Conservation (phyloP, 78 protist genomes). For the Dictyostelium citrinum region DNA sequence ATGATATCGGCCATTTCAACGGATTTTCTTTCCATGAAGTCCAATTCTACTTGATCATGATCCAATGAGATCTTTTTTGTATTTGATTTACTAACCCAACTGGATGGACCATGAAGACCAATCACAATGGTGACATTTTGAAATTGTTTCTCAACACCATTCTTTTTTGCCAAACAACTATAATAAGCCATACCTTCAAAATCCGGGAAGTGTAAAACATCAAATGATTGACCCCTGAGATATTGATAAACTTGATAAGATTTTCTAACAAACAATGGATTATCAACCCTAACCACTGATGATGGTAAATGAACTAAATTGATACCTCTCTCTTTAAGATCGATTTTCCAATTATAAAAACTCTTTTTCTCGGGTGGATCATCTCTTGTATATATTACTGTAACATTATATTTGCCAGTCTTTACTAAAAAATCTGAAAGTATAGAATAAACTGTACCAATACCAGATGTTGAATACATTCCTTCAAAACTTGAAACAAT, state of each 20-base stretch:
- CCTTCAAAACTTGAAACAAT: conserved; percentile 73
- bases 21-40: conserved; percentile 39
- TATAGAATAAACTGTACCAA: conserved; percentile 70
- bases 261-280: conserved; percentile 28
- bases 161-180: conserved; percentile 1
- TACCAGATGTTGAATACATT: conserved; percentile 67
- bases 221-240: conserved; percentile 1
- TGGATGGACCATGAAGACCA: conserved; percentile 68
- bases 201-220: conserved; percentile 65
- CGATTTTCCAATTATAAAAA: conserved; percentile 39
- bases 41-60: conserved; percentile 39
- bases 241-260: conserved; percentile 69
- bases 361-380: conserved; percentile 42
- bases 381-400: conserved; percentile 57
- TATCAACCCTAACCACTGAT: not conserved
- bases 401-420: conserved; percentile 25
- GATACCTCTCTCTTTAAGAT: not conserved
- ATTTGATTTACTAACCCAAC: conserved; percentile 47
- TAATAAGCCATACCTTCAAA: conserved; percentile 71
- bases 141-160: conserved; percentile 22
- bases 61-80: not conserved
- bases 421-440: conserved; percentile 37
- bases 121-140: not conserved
- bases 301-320: conserved; percentile 34
- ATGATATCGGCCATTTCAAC: conserved; percentile 57